These are phyloP conservation scores for Wickerhamomyces bisporus DNA, from an alignment of 805 yeast species.

Conservation along the genomic window DNA sequence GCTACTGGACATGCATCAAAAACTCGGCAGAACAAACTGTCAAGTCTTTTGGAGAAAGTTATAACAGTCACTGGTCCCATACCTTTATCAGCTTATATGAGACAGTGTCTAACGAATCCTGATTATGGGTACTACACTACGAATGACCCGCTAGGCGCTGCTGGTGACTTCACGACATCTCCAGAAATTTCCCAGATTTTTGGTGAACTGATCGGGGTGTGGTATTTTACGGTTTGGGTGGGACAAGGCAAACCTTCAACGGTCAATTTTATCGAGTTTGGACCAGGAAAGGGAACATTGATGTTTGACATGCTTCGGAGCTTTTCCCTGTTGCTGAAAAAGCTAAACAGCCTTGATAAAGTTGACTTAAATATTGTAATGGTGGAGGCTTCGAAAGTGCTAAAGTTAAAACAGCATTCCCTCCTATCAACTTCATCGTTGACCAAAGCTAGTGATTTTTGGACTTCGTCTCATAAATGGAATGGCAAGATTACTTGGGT, in stretches of 20 bases:
- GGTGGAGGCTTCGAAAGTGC: constrained; percentile 68
- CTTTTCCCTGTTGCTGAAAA: constrained; percentile 35
- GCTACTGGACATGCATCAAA: no score
- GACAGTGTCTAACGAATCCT: constrained; percentile 77
- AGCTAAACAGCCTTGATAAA: constrained; percentile 28
- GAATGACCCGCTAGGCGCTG: constrained; percentile 60
- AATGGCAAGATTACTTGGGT: constrained; percentile 54
- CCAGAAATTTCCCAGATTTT: constrained; percentile 86
- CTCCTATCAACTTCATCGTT: constrained; percentile 37
- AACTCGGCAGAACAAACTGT: constrained; percentile 7
- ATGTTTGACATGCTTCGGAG: constrained; percentile 57
- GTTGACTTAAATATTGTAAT: constrained; percentile 37
- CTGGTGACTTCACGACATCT: constrained; percentile 78
- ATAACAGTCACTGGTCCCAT: constrained; percentile 65
- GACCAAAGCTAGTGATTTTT: constrained; percentile 6
- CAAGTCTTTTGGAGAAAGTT: constrained; percentile 25
- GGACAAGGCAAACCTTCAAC: constrained; percentile 46
- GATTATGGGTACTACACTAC: constrained; percentile 75
- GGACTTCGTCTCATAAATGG: constrained; percentile 30
- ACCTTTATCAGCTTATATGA: constrained; percentile 67
- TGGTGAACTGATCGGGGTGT: constrained; percentile 79
- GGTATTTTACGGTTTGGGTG: constrained; percentile 58
- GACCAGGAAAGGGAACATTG: constrained; percentile 82
- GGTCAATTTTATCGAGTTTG: constrained; percentile 65
- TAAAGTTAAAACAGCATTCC: constrained; percentile 51